phyloP scores from a whole-genome alignment of 805 yeast genomes.

The Zygosaccharomyces pseudorouxii region DNA sequence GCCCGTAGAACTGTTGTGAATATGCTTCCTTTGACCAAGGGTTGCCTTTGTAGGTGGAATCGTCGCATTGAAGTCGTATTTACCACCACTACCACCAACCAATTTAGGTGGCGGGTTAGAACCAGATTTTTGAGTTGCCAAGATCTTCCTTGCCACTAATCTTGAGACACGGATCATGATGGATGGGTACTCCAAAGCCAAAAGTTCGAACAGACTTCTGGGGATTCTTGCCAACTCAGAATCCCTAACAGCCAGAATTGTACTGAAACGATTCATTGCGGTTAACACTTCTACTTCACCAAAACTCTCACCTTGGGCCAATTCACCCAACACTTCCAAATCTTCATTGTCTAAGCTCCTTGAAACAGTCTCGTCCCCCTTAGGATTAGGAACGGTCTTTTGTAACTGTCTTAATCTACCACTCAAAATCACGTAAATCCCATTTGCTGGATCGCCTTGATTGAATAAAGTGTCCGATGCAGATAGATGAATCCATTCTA shows the following conservation, averaged over 20 bases:
- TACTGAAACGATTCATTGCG: conserved; percentile 60
- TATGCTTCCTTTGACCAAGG: conserved; percentile 12
- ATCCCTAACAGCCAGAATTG: conserved; percentile 83
- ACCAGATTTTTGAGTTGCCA: conserved; percentile 16
- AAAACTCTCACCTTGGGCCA: conserved; percentile 89
- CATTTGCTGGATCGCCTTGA: conserved; percentile 85
- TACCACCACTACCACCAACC: conserved; percentile 17
- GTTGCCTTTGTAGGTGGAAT: conserved; percentile 32
- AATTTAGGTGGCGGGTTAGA: conserved; percentile 13
- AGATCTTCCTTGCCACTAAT: conserved; percentile 64
- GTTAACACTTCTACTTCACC: conserved; percentile 95
- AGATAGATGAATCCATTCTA: conserved; percentile 91
- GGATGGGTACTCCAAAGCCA: conserved; percentile 80
- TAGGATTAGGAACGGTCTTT: conserved; percentile 9
- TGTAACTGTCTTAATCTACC: conserved; percentile 74
- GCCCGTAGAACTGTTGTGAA: conserved; percentile 18
- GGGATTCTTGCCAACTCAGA: conserved; percentile 94
- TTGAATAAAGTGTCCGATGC: conserved; percentile 78
- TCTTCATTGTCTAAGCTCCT: conserved; percentile 13
- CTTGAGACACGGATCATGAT: conserved; percentile 86
- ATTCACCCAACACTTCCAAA: conserved; percentile 55
- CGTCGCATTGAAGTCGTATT: conserved; percentile 29
- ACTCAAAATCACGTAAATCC: conserved; percentile 82
- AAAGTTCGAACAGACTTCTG: conserved; percentile 76
- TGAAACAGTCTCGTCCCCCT: conserved; percentile 23